Evolutionary conservation across 805 yeast species (phyloP).

Genomic region (Tanozyma kutaoensis): DNA sequence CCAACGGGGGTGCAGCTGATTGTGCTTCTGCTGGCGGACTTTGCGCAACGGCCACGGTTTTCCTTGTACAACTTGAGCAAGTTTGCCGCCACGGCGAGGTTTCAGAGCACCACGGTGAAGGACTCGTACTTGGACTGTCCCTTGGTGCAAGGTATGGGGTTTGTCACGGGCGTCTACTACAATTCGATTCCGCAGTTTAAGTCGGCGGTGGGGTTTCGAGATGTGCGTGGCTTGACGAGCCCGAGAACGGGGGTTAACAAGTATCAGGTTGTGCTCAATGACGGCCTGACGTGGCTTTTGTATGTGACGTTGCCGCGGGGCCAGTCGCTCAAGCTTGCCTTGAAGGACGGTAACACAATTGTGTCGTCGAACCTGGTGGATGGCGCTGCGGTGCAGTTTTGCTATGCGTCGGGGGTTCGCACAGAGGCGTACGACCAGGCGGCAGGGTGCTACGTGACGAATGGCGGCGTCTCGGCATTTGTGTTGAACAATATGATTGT

Average conservation of each 20-base stretch:
- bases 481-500: background rate
- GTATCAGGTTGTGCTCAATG: conserved; percentile 5
- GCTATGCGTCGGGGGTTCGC: too few relatives aligned
- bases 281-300: conserved; percentile 5
- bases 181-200: conserved; percentile 36
- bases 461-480: background rate
- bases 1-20: conserved; percentile 6
- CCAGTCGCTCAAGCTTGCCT: background rate
- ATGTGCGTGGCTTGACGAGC: conserved; percentile 1
- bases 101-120: conserved; percentile 1
- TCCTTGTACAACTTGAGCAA: conserved; percentile 3
- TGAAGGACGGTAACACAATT: too few relatives aligned
- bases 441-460: background rate
- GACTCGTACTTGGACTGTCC: background rate
- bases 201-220: conserved; percentile 30
- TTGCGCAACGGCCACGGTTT: conserved; percentile 1
- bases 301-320: background rate
- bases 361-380: too few relatives aligned
- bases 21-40: conserved; percentile 2
- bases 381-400: too few relatives aligned
- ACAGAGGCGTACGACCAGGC: background rate
- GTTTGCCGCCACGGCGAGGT: conserved; percentile 6
- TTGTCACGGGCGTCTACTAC: conserved; percentile 14
- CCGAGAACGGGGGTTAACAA: conserved; percentile 6
- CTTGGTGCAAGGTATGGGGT: background rate